Conservation (phyloP, 2,329 filamentous ascomycete genomes). For the Monascus ruber region DNA sequence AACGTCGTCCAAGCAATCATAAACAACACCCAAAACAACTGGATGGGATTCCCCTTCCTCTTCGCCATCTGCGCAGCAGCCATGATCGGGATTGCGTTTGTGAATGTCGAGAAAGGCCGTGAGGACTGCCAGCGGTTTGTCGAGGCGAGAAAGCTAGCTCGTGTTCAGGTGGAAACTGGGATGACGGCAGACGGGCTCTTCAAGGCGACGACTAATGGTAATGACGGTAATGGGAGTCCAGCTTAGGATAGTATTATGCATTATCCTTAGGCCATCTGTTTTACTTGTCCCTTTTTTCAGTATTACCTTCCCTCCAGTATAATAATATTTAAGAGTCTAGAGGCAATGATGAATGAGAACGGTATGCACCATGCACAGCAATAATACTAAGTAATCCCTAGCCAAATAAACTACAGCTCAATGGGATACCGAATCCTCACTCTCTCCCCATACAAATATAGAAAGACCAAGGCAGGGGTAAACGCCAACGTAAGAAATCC, state of each 20-base stretch:
- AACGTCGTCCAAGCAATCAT: constrained; percentile 35
- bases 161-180: constrained; percentile 16
- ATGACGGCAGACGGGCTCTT: constrained; percentile 8
- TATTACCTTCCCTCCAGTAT: not conserved
- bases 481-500: constrained; percentile 34
- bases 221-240: not conserved
- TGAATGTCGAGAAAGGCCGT: constrained; percentile 31
- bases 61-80: constrained; percentile 27
- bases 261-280: not conserved
- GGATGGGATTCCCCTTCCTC: constrained; percentile 35
- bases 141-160: constrained; percentile 21
- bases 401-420: not conserved
- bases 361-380: not conserved
- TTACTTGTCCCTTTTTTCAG: not conserved
- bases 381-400: not conserved
- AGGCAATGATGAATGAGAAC: not conserved
- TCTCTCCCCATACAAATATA: not conserved
- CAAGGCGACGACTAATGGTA: constrained; percentile 2
- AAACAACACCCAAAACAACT: constrained; percentile 30
- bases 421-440: not conserved
- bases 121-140: constrained; percentile 28
- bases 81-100: constrained; percentile 29
- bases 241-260: not conserved
- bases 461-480: constrained; percentile 9
- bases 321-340: not conserved